These are phyloP conservation scores for Tephrocybe rancida DNA, from an alignment of 768 basidiomycete species.

Conservation along the genomic window DNA sequence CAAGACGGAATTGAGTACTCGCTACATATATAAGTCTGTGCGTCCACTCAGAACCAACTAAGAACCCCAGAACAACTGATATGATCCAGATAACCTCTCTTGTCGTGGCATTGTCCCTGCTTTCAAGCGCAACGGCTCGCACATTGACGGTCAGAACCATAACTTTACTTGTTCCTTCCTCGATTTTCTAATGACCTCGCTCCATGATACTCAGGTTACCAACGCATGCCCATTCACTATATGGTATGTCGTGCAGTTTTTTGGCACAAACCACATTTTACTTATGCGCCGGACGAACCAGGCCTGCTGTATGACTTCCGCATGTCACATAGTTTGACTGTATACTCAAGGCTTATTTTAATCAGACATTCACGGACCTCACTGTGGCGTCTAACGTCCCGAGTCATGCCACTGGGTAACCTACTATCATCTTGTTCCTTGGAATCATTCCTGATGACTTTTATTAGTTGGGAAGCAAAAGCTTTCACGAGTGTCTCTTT, in stretches of 20 bases:
- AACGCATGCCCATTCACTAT: conserved; percentile 52
- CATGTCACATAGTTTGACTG: background rate
- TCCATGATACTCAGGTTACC: conserved; percentile 17
- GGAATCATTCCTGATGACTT: background rate
- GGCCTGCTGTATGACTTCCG: conserved; percentile 43
- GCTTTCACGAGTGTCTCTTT: conserved; percentile 34
- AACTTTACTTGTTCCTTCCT: too few relatives aligned
- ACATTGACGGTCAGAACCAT: conserved; percentile 5
- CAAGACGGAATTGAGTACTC: too few relatives aligned
- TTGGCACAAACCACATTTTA: background rate
- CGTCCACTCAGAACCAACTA: too few relatives aligned
- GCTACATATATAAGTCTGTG: too few relatives aligned
- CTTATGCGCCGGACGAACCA: conserved; percentile 16
- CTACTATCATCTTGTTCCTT: background rate
- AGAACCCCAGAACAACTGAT: too few relatives aligned
- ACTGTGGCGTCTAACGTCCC: conserved; percentile 9
- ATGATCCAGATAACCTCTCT: too few relatives aligned
- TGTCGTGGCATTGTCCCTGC: background rate
- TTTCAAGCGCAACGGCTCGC: conserved; percentile 4
- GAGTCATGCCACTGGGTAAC: conserved; percentile 32
- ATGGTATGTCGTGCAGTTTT: conserved; percentile 34
- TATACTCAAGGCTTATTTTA: background rate
- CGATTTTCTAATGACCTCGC: background rate
- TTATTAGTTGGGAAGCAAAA: conserved; percentile 29
- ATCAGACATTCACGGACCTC: conserved; percentile 41